Evolutionary conservation across 352 stramenopile species (phyloP).

Genomic region (Phytopythium litorale): DNA sequence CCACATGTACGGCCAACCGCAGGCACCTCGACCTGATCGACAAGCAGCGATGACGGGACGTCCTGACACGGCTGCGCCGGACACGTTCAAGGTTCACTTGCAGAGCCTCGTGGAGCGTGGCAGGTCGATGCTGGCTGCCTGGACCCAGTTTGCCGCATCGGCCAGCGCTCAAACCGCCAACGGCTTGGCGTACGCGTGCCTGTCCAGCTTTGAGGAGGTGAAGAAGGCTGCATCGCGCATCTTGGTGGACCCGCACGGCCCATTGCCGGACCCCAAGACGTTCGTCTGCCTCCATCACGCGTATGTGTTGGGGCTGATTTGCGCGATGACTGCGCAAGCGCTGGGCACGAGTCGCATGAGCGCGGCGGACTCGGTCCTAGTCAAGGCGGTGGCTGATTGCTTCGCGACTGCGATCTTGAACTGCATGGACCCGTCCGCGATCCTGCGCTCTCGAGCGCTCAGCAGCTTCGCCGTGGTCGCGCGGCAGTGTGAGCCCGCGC

Average conservation of each 20-base stretch:
- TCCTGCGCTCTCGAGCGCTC: constrained; percentile 48
- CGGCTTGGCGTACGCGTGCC: constrained; percentile 54
- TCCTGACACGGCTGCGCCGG: constrained; percentile 8
- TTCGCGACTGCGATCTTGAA: constrained; percentile 74
- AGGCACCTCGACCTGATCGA: background rate
- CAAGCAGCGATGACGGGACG: constrained; percentile 10
- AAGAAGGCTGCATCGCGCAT: constrained; percentile 73
- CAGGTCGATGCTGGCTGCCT: constrained; percentile 63
- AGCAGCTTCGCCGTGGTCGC: constrained; percentile 53
- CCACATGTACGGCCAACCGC: background rate
- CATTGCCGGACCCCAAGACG: constrained; percentile 41
- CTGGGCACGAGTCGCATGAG: constrained; percentile 61
- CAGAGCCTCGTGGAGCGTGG: constrained; percentile 67
- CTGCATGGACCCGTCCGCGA: constrained; percentile 64
- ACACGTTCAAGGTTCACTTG: constrained; percentile 45
- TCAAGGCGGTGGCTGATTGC: constrained; percentile 67
- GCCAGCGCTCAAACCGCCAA: constrained; percentile 49
- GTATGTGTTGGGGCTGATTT: constrained; percentile 75
- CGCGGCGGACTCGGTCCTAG: constrained; percentile 47
- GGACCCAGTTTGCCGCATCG: constrained; percentile 64
- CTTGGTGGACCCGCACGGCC: constrained; percentile 39
- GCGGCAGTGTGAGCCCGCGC: constrained; percentile 35
- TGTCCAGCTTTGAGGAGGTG: constrained; percentile 76
- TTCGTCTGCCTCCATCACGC: constrained; percentile 83
- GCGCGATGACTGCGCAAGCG: constrained; percentile 73